Percentiles rank a stretch among this genome's conserved stretches.
phyloP scores from a whole-genome alignment of 2,329 filamentous ascomycete species.

The Aspergillus brunneoviolaceus region DNA sequence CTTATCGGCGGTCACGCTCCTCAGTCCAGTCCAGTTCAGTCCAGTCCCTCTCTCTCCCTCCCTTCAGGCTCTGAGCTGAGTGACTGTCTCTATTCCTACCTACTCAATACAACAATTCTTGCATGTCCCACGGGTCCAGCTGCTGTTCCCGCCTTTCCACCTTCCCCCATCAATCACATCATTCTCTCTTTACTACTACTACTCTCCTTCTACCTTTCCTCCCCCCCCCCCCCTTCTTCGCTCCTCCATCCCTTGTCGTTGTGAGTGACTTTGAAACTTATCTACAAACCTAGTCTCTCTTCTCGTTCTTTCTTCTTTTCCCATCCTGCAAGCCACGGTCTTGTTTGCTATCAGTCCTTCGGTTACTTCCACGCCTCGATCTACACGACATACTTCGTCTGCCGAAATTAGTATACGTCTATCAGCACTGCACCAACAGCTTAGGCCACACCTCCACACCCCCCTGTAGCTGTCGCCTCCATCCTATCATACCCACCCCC shows the following conservation, averaged over 20 bases:
- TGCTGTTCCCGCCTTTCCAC: slow-evolving; percentile 19
- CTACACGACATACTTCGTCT: slow-evolving; percentile 1
- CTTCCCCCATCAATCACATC: slow-evolving; percentile 29
- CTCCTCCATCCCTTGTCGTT: neutral
- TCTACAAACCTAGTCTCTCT: slow-evolving; percentile 5
- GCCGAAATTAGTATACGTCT: neutral
- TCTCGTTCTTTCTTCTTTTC: neutral
- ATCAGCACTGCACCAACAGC: neutral
- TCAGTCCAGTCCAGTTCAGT: too few relatives aligned
- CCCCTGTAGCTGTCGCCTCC: slow-evolving; percentile 11
- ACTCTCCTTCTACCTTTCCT: slow-evolving; percentile 14
- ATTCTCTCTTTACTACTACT: slow-evolving; percentile 15
- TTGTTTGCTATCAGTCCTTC: slow-evolving; percentile 2
- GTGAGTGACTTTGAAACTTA: neutral
- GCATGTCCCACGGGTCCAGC: slow-evolving; percentile 29
- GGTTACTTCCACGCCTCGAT: neutral
- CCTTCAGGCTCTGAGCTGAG: slow-evolving; percentile 21
- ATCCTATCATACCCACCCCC: slow-evolving; percentile 12
- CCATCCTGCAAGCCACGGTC: slow-evolving; percentile 3
- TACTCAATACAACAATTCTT: slow-evolving; percentile 18
- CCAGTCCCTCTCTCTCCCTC: too few relatives aligned
- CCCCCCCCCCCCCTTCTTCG: slow-evolving; percentile 4
- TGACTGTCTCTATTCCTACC: neutral
- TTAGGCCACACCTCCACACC: slow-evolving; percentile 8
- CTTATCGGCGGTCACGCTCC: neutral